phyloP scores from a whole-genome alignment of 371 early-diverging fungal species.

The Blakeslea trispora region DNA sequence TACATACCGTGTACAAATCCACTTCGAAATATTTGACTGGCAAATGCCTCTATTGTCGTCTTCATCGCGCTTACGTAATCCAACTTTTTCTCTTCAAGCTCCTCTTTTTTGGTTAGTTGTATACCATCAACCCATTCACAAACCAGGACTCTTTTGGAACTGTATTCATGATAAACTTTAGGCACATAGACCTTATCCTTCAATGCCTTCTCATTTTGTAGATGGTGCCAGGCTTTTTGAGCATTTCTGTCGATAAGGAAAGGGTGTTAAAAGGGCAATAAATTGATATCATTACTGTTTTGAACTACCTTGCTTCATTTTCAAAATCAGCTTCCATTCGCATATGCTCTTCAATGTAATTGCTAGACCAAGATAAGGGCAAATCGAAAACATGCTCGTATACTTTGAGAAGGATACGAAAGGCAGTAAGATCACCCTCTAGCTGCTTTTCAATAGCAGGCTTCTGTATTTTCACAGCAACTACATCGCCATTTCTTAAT shows the following conservation, averaged over 20 bases:
- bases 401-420: conserved; percentile 55
- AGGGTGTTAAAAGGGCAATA: neutral
- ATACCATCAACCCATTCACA: conserved; percentile 88
- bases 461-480: conserved; percentile 95
- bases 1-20: conserved; percentile 84
- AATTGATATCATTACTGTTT: neutral
- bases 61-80: conserved; percentile 67
- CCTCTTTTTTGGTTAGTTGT: conserved; percentile 58
- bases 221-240: conserved; percentile 56
- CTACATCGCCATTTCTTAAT: conserved; percentile 69
- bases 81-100: conserved; percentile 41
- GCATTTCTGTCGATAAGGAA: conserved; percentile 57
- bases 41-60: conserved; percentile 78
- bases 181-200: conserved; percentile 73
- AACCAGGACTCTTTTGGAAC: conserved; percentile 74
- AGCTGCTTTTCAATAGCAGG: conserved; percentile 85
- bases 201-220: conserved; percentile 61
- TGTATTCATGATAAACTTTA: conserved; percentile 74
- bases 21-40: conserved; percentile 85
- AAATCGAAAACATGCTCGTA: conserved; percentile 83
- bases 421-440: conserved; percentile 80
- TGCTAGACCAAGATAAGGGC: conserved; percentile 81
- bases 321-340: conserved; percentile 81
- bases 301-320: conserved; percentile 66
- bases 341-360: conserved; percentile 75